Evolutionary conservation across 2,329 filamentous ascomycete species (phyloP).

Genomic region (Purpureocillium lavendulum): DNA sequence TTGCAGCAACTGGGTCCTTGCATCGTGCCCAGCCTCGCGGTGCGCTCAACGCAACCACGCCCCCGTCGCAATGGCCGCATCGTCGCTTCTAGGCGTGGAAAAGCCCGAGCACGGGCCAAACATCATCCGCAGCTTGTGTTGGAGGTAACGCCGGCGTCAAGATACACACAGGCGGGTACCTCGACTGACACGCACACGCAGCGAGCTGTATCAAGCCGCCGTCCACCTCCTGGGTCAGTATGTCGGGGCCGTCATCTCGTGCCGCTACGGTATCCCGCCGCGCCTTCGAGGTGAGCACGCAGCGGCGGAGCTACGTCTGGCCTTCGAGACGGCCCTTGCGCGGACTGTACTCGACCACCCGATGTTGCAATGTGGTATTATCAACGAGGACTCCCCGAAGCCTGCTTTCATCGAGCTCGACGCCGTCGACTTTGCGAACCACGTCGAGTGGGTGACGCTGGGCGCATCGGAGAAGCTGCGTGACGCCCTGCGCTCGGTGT

Average conservation of each 20-base stretch:
- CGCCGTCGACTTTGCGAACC: conserved; percentile 9
- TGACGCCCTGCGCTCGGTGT: not conserved
- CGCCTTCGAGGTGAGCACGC: not conserved
- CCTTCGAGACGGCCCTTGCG: not conserved
- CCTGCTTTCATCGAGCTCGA: conserved; percentile 11
- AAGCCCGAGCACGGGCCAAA: too few species aligned
- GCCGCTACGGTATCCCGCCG: conserved; percentile 7
- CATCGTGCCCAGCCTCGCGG: too few species aligned
- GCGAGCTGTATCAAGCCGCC: conserved; percentile 1
- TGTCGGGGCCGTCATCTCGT: conserved; percentile 5
- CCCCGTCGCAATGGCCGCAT: too few species aligned
- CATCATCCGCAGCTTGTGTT: not conserved
- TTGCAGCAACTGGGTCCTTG: too few species aligned
- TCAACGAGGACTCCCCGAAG: conserved; percentile 5
- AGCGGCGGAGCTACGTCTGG: not conserved
- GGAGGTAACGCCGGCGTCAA: not conserved
- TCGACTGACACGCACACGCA: not conserved
- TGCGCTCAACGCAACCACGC: too few species aligned
- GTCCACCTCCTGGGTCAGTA: conserved; percentile 1
- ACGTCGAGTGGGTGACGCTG: conserved; percentile 10
- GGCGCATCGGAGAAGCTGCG: not conserved
- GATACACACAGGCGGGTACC: too few species aligned
- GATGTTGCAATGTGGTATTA: conserved; percentile 12
- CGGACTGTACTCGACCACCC: not conserved
- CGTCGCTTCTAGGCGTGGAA: too few species aligned